Conservation (phyloP, 139 green algal genomes). For the Chlorella sorokiniana region DNA sequence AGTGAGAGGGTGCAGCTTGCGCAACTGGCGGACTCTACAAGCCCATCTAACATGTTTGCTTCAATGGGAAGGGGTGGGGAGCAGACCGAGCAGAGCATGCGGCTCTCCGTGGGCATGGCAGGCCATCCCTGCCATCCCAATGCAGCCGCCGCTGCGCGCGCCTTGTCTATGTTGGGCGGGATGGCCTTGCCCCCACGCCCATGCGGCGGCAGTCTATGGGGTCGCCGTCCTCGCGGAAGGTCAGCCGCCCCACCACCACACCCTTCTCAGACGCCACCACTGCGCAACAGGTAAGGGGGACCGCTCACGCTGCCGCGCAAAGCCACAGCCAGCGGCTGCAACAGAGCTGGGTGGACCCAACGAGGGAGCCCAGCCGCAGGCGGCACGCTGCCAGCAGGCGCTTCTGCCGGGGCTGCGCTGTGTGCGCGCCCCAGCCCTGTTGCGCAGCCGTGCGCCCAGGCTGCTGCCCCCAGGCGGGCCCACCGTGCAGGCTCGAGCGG, state of each 20-base stretch:
- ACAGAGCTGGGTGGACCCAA: too few species aligned
- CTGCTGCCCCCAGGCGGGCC: neutral
- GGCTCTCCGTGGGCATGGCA: too few species aligned
- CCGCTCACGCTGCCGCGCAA: too few species aligned
- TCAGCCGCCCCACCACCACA: slow-evolving; percentile 91
- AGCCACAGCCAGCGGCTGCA: neutral
- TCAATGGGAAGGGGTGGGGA: too few species aligned
- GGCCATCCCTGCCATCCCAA: too few species aligned
- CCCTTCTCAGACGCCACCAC: slow-evolving; percentile 97
- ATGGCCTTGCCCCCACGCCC: slow-evolving; percentile 98
- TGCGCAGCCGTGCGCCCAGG: too few species aligned
- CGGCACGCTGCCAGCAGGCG: neutral
- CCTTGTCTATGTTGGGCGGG: slow-evolving; percentile 95
- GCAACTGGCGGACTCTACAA: too few species aligned
- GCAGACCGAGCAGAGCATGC: too few species aligned
- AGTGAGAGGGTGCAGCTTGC: too few species aligned
- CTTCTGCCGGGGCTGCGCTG: too few species aligned
- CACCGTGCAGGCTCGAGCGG: slow-evolving; percentile 85
- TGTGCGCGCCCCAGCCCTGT: too few species aligned
- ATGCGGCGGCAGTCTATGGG: slow-evolving; percentile 93
- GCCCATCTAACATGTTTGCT: too few species aligned
- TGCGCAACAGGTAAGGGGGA: slow-evolving; percentile 36
- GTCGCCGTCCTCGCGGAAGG: slow-evolving; percentile 92
- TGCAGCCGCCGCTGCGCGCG: slow-evolving; percentile 14
- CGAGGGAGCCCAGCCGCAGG: neutral